Conservation (phyloP, 257 asterid species). For the Fraxinus cuspidata region DNA sequence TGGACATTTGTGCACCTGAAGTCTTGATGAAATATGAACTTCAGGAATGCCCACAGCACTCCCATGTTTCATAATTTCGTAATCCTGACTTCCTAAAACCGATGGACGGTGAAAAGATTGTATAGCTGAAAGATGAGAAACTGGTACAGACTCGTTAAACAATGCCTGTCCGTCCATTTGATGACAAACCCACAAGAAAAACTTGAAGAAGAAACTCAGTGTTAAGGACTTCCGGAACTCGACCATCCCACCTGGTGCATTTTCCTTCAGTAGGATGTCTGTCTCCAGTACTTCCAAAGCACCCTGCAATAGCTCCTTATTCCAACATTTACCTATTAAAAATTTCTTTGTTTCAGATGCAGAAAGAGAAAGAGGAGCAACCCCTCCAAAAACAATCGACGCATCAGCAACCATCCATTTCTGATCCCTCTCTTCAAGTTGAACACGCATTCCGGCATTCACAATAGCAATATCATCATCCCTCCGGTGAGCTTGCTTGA, state of each 20-base stretch:
- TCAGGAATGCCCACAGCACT: conserved; percentile 89
- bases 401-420: conserved; percentile 81
- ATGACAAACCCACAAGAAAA: conserved; percentile 85
- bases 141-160: conserved; percentile 53
- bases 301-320: conserved; percentile 57
- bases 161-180: conserved; percentile 63
- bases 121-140: conserved; percentile 76
- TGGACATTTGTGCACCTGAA: conserved; percentile 59
- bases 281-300: conserved; percentile 63
- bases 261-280: conserved; percentile 74
- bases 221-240: conserved; percentile 86
- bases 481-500: conserved; percentile 93
- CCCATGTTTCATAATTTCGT: conserved; percentile 70
- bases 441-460: conserved; percentile 88
- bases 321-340: conserved; percentile 76
- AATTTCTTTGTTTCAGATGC: conserved; percentile 56
- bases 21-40: conserved; percentile 81
- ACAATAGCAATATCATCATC: conserved; percentile 97
- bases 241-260: conserved; percentile 98
- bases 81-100: conserved; percentile 64
- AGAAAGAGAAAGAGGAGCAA: conserved; percentile 77
- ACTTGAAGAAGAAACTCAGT: conserved; percentile 86
- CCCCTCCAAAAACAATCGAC: conserved; percentile 82
- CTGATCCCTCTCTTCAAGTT: conserved; percentile 55
- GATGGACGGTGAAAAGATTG: conserved; percentile 64